phyloP scores from a whole-genome alignment of 2,329 filamentous ascomycete species.

The Stagonosporopsis vannaccii region DNA sequence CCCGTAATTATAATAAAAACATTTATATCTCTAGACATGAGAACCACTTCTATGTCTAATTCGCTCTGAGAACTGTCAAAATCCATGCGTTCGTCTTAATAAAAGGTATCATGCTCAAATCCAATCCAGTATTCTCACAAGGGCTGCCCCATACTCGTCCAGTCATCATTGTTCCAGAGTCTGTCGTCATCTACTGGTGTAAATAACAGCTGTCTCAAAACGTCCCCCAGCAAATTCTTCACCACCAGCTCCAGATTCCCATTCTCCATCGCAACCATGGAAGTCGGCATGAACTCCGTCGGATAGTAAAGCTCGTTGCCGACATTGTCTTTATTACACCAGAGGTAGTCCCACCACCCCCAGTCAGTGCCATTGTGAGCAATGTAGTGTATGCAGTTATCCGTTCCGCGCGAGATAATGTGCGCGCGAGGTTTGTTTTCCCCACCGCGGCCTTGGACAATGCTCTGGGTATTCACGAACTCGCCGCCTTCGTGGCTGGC shows the following conservation, averaged over 20 bases:
- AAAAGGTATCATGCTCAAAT: not conserved
- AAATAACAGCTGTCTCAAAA: not conserved
- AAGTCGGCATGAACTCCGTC: slow-evolving; percentile 4
- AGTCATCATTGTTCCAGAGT: not conserved
- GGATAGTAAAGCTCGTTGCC: not conserved
- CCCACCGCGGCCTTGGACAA: slow-evolving; percentile 4
- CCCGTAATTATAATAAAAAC: no score
- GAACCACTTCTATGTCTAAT: no score
- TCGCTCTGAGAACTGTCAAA: no score
- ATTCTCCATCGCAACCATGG: not conserved
- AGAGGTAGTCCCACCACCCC: slow-evolving; percentile 6
- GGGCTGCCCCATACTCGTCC: slow-evolving; percentile 6
- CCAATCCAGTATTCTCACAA: not conserved
- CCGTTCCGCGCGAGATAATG: slow-evolving; percentile 13
- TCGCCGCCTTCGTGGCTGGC: slow-evolving; percentile 20
- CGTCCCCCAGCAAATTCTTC: not conserved
- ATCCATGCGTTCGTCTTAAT: no score
- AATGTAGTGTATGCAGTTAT: slow-evolving; percentile 18
- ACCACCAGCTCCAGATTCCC: slow-evolving; percentile 1
- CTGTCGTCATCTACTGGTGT: not conserved
- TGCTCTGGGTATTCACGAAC: slow-evolving; percentile 18
- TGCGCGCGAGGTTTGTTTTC: slow-evolving; percentile 14
- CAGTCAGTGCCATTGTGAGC: slow-evolving; percentile 14
- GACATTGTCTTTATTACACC: not conserved
- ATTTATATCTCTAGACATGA: no score